These are phyloP conservation scores for Kodamaea arcana DNA, from an alignment of 1,139 yeast genomes.

Conservation along the genomic window DNA sequence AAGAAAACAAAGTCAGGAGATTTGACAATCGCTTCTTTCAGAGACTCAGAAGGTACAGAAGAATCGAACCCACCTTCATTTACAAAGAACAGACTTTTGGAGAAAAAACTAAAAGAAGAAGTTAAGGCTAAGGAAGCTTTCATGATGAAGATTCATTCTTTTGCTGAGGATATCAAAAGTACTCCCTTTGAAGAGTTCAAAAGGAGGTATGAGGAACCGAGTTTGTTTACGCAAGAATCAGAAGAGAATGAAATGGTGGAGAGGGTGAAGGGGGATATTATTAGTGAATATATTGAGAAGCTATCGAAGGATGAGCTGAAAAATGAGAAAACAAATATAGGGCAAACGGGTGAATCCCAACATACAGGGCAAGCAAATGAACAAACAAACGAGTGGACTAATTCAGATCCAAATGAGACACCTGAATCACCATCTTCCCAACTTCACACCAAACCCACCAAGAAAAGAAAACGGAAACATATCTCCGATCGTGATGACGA, in stretches of 20 bases:
- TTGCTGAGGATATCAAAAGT: constrained; percentile 1
- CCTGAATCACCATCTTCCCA: neutral
- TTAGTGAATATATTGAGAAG: too few species aligned
- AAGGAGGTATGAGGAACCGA: constrained; percentile 10
- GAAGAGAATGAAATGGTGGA: constrained; percentile 30
- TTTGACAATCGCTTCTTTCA: constrained; percentile 68
- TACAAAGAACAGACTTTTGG: constrained; percentile 41
- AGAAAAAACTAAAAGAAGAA: constrained; percentile 20
- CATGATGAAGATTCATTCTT: constrained; percentile 20
- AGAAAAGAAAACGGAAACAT: constrained; percentile 12
- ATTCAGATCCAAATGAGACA: neutral
- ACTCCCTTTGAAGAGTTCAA: constrained; percentile 1
- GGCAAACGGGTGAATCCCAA: constrained; percentile 4
- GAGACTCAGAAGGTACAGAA: constrained; percentile 43
- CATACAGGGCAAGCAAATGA: constrained; percentile 19
- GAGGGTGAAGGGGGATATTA: neutral
- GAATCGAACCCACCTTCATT: constrained; percentile 82
- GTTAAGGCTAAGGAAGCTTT: constrained; percentile 29
- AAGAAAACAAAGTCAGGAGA: constrained; percentile 70
- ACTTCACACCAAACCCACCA: constrained; percentile 8
- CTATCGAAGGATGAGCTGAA: neutral
- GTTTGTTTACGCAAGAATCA: constrained; percentile 39
- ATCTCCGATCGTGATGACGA: constrained; percentile 30
- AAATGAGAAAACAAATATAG: constrained; percentile 1
- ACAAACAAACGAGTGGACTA: constrained; percentile 9